Conservation (phyloP, 768 basidiomycete species). For the Gelatoporia subvermispora region DNA sequence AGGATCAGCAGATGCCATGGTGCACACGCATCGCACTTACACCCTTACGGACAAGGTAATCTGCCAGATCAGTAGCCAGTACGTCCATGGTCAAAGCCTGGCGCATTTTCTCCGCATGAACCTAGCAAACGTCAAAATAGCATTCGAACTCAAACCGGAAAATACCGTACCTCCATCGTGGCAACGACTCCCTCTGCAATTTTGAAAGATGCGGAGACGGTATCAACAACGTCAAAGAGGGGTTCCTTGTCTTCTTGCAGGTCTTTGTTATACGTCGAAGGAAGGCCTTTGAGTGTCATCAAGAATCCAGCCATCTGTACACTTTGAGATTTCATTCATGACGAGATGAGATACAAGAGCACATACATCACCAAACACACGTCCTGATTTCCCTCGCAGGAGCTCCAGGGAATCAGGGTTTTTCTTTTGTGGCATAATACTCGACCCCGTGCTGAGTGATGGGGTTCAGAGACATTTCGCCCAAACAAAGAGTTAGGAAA, state of each 20-base stretch:
- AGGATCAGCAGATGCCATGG: conserved; percentile 1
- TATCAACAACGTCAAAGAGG: conserved; percentile 90
- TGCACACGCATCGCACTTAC: conserved; percentile 43
- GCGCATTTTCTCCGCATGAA: conserved; percentile 87
- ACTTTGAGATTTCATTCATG: background rate
- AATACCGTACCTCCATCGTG: conserved; percentile 69
- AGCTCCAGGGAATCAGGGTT: conserved; percentile 96
- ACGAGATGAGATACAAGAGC: background rate
- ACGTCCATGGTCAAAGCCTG: conserved; percentile 94
- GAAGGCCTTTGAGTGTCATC: conserved; percentile 95
- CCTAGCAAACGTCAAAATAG: conserved; percentile 37
- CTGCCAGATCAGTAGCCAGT: conserved; percentile 96
- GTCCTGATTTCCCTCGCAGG: conserved; percentile 90
- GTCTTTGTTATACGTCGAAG: conserved; percentile 99
- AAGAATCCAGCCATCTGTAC: conserved; percentile 93
- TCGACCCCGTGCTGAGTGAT: conserved; percentile 81
- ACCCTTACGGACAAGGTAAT: conserved; percentile 98
- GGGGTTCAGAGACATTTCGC: background rate
- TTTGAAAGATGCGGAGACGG: conserved; percentile 78
- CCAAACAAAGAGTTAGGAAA: background rate
- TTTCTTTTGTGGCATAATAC: conserved; percentile 99
- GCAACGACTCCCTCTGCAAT: conserved; percentile 95
- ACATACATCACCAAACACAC: conserved; percentile 86
- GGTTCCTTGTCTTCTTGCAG: conserved; percentile 99
- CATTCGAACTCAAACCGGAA: background rate